Evolutionary conservation across 345 rosid genomes (phyloP).

Genomic region (Melastoma malabathricum): DNA sequence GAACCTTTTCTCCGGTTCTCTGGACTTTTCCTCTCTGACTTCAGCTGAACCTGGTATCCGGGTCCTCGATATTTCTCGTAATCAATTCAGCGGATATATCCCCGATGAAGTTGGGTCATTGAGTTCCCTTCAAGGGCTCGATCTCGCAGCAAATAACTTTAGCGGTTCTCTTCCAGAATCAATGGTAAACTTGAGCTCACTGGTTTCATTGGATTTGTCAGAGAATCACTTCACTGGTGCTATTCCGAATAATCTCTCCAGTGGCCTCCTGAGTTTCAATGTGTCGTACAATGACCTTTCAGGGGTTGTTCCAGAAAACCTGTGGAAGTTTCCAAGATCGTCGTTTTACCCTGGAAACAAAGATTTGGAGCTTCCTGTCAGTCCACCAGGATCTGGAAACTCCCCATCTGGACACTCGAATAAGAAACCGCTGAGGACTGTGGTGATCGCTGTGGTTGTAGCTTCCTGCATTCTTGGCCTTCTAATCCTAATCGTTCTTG

Average conservation of each 20-base stretch:
- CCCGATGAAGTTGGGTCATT: conserved; percentile 60
- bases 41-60: conserved; percentile 37
- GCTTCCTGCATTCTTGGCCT: conserved; percentile 61
- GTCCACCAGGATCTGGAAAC: conserved; percentile 33
- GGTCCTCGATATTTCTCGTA: conserved; percentile 76
- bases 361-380: conserved; percentile 38
- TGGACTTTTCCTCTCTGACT: conserved; percentile 32
- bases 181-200: conserved; percentile 45
- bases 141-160: conserved; percentile 67
- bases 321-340: conserved; percentile 57
- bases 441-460: conserved; percentile 58
- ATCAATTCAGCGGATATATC: conserved; percentile 52
- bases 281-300: conserved; percentile 78
- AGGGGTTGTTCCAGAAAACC: conserved; percentile 76
- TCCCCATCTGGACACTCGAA: conserved; percentile 24
- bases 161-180: conserved; percentile 81
- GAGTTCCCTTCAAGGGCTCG: conserved; percentile 51
- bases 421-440: conserved; percentile 33
- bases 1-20: conserved; percentile 48
- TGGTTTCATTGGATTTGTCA: conserved; percentile 59
- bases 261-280: conserved; percentile 47
- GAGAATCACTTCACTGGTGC: conserved; percentile 69
- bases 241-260: conserved; percentile 59
- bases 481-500: conserved; percentile 59
- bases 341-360: conserved; percentile 81